Base-by-base conservation (phyloP, 2,329 filamentous ascomycete genomes). In the Sordariomycetes sp. region DNA sequence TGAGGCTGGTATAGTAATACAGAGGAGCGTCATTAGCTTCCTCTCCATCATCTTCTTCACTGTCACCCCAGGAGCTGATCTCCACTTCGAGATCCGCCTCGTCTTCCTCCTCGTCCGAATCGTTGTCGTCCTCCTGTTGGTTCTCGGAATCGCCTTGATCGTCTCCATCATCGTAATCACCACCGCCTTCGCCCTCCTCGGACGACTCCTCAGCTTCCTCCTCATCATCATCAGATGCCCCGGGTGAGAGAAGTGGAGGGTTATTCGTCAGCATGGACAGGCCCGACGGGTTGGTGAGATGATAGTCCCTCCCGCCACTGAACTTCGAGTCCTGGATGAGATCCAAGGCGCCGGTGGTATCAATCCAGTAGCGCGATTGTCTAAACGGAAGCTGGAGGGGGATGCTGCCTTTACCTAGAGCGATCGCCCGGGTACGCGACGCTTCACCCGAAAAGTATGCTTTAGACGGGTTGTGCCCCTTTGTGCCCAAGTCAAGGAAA, bases 151-250 rank as follows among this genome's bases (percentile, higher is more conserved):
- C 36, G 17, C 20, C 25, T 17, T n/a, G n/a, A 34, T 58, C 45
- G 20, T 56, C 28, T 10, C 39, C 50, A 2, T 42, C 50, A 25
- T 53, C 55, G 20, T 53, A 53, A 25, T 58, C n/a, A 10, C 42
- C 55, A 39, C 53, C 50, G 12, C 58, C 53, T 12, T 53, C 52
- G 7, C 51, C 53, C 2, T n/a, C 42, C 36, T 57, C 52, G n/a
- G 34, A 32, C 13, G 45, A 24, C 25, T 50, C 50, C 35, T 53
- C 58, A 12, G 62, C 34, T 59, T 60, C 17, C 61, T 59, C 54
- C 60, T 24, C 54, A 54, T 59, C 22, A 52, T 32, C 35, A 17
- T 45, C 32, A 28, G 36, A 28, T 10, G 22, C 45, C 22, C 12
- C 15, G 42, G 42, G 17, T 22, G 20, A 48, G 17, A 22, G 39